A percentile compares a stretch with the other conserved stretches of the same genome.
Conservation (phyloP, 306 rosid genomes). For the Myrica gale region DNA sequence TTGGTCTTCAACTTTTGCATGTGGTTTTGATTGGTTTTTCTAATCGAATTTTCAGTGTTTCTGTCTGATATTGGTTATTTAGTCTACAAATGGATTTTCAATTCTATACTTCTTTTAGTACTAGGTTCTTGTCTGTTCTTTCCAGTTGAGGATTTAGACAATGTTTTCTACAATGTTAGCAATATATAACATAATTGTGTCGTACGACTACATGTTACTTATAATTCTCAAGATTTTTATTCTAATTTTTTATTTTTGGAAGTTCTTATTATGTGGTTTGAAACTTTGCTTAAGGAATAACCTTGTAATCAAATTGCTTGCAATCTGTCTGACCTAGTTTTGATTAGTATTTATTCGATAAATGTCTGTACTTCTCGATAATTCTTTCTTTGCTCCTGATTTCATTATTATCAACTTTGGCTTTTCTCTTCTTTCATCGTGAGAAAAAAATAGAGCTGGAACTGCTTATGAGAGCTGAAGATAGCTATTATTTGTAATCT, state of each 20-base stretch:
- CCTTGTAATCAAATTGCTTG: not conserved
- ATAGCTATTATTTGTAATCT: constrained; percentile 2
- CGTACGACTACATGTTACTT: not conserved
- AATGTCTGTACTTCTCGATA: not conserved
- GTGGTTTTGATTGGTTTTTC: too few relatives aligned
- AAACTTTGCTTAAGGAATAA: not conserved
- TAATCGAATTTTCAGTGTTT: not conserved
- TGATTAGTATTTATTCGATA: constrained; percentile 5
- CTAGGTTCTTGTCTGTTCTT: not conserved
- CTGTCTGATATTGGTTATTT: not conserved
- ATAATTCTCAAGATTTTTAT: not conserved
- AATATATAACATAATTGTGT: not conserved
- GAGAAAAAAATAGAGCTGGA: not conserved
- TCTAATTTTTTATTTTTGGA: not conserved
- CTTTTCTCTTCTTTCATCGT: not conserved
- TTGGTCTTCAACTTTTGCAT: too few relatives aligned
- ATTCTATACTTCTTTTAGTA: not conserved
- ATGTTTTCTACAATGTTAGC: not conserved
- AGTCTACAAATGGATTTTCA: not conserved
- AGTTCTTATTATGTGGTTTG: constrained; percentile 6
- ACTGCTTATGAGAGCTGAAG: not conserved
- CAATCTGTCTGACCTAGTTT: constrained; percentile 1
- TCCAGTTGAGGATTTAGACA: not conserved
- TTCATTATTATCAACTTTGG: not conserved
- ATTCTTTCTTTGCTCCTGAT: not conserved